A percentile compares a stretch with the other conserved stretches of the same genome.
These are phyloP conservation scores for Claviceps digitariae DNA, from an alignment of 2,329 filamentous ascomycete genomes.

Conservation along the genomic window DNA sequence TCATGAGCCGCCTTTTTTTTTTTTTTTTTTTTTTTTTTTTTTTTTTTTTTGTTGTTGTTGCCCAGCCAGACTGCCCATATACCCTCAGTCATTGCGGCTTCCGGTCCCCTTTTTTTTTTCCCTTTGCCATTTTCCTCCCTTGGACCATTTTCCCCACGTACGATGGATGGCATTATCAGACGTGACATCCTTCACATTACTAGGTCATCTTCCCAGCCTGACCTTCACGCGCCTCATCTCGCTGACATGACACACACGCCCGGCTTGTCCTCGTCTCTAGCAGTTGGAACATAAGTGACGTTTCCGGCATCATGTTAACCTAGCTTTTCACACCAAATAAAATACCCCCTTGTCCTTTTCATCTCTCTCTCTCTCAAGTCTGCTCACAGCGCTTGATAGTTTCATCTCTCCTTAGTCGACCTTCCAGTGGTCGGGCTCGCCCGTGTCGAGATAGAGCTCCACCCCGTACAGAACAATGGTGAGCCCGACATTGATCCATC, in stretches of 20 bases:
- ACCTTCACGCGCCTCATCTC: no score
- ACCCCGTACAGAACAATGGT: conserved; percentile 86
- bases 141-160: background rate
- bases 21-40: background rate
- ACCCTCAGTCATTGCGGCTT: background rate
- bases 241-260: background rate
- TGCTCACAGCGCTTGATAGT: background rate
- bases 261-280: background rate
- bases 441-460: conserved; percentile 75
- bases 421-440: conserved; percentile 91
- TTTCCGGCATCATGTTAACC: background rate
- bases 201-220: background rate
- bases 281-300: background rate
- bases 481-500: conserved; percentile 82
- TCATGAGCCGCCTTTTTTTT: conserved; percentile 8
- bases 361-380: background rate
- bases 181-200: background rate
- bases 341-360: background rate
- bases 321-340: background rate
- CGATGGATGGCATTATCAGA: background rate
- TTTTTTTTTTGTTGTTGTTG: no score
- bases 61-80: no score
- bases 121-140: no score
- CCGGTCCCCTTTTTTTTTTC: background rate
- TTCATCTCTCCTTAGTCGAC: conserved; percentile 48